These are phyloP conservation scores for Atalantia buxifolia DNA, from an alignment of 345 rosid genomes.

Conservation along the genomic window DNA sequence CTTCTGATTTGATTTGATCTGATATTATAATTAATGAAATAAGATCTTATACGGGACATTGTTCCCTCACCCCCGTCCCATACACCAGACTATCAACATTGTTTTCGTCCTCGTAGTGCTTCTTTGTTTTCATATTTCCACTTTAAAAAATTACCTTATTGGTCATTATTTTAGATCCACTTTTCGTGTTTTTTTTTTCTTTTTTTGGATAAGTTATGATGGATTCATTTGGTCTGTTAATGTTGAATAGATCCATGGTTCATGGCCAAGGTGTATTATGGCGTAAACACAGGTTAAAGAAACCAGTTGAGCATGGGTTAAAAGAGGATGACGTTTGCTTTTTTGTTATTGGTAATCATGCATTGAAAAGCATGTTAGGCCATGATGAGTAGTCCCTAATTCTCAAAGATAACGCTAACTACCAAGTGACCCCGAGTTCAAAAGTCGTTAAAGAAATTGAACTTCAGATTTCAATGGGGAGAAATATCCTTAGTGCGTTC, in stretches of 20 bases:
- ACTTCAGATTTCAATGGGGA: neutral
- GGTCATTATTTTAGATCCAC: no score
- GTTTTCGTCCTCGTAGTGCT: neutral
- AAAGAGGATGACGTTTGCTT: neutral
- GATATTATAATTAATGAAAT: neutral
- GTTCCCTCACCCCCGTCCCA: neutral
- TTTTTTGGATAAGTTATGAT: no score
- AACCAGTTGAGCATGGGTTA: neutral
- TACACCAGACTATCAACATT: neutral
- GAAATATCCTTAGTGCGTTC: conserved; percentile 20
- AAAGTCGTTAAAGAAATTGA: conserved; percentile 13
- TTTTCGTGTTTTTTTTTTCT: no score
- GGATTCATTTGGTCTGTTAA: neutral
- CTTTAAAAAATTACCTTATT: no score
- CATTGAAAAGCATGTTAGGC: neutral
- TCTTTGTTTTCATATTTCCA: neutral
- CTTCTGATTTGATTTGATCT: neutral
- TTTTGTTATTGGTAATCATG: neutral
- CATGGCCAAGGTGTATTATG: neutral
- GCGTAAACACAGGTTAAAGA: neutral
- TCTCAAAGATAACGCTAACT: neutral
- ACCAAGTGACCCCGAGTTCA: conserved; percentile 13
- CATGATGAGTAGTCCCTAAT: neutral
- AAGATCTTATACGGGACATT: neutral
- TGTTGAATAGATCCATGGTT: neutral